phyloP scores from a whole-genome alignment of 345 rosid genomes.

The Hibiscus mutabilis region DNA sequence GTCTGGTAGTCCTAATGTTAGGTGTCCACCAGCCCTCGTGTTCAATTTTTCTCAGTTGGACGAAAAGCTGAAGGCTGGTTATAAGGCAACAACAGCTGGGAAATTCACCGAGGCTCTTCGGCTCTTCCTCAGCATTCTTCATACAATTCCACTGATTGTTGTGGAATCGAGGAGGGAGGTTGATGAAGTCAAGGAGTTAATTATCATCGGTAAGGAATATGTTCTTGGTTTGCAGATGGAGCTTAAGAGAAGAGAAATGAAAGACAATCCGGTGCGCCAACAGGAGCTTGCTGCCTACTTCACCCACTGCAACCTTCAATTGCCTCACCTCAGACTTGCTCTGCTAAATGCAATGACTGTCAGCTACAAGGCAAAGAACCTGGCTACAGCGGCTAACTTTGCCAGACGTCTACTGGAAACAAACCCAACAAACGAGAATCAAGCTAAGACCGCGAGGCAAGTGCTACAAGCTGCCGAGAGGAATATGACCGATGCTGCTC shows the following conservation, averaged over 20 bases:
- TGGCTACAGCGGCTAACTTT: background rate
- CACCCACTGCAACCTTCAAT: background rate
- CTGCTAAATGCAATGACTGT: background rate
- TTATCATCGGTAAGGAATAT: background rate
- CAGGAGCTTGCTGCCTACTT: background rate
- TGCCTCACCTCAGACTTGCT: background rate
- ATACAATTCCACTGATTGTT: background rate
- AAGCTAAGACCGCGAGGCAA: background rate
- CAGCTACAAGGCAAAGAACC: background rate
- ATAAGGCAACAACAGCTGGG: background rate
- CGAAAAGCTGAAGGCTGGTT: background rate
- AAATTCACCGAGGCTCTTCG: background rate
- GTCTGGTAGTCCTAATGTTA: background rate
- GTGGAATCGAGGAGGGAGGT: background rate
- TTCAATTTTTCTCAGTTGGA: background rate
- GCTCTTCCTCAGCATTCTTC: background rate
- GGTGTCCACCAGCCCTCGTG: background rate
- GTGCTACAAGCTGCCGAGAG: background rate
- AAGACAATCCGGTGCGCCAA: background rate
- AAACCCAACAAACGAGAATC: background rate
- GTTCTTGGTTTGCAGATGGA: background rate
- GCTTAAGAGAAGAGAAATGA: background rate
- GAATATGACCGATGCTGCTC: background rate
- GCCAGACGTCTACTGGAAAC: background rate
- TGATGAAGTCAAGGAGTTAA: background rate